Evolutionary conservation across 768 basidiomycete genomes (phyloP), one percentile per base, ranked within the genome.

Genomic region (Tephrocybe sp.): DNA sequence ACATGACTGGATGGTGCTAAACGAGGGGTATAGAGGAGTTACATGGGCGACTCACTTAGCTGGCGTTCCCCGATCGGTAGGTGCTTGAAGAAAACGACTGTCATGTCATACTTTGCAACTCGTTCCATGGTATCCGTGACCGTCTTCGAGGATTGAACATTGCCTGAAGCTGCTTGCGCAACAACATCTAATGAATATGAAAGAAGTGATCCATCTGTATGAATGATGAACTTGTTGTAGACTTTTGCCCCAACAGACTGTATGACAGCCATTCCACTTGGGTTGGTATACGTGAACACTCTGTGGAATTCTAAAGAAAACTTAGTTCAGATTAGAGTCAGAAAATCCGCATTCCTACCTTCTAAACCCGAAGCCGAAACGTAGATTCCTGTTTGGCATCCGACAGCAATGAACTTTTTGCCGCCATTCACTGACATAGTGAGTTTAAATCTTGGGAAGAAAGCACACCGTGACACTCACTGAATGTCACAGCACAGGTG

Each of bases 171-270:
- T 9, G 86, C 75, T 19, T 81, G 79, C 0, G 79, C 82, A 35
- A 92, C 66, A n/a, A 83, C 62, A 50, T 89, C 87, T 8, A 92
- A 72, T 0, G 87, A 84, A 60, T 88, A 92, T 0, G 86, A 77
- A 18, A 79, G 54, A 3, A 93, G 66, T 1, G 74, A 72, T 9
- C 65, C 68, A 44, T 87, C 84, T 12, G 74, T 71, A 31, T 86
- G 83, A 2, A 92, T 72, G 31, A 92, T 63, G 47, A 93, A 75
- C 57, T 82, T 85, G 62, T 87, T 83, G 63, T 80, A 84, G 0
- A 71, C 65, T 26, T 70, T 74, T 18, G 65, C 47, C 7, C 67
- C 69, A 22, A 66, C 31, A 5, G 68, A 66, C 52, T 78, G 79
- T 15, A 92, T 64, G 0, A 81, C 82, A 6, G 80, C 71, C 28